Evolutionary conservation across 2,329 filamentous ascomycete species (phyloP).

Genomic region (Nothophaeocryptopus gaeumannii): DNA sequence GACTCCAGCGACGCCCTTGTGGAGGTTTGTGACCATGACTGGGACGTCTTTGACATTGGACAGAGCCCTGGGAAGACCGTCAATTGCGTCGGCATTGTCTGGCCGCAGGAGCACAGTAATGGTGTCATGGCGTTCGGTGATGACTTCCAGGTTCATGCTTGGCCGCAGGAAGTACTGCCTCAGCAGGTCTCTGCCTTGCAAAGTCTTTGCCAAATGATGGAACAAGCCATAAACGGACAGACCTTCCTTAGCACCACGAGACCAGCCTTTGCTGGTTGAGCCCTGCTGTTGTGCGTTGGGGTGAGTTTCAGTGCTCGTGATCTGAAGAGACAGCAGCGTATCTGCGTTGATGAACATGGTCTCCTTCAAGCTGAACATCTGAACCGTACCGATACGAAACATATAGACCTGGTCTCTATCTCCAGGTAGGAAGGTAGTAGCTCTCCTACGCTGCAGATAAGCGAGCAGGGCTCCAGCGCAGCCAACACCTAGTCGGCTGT

Average conservation of each 20-base stretch:
- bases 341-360: slow-evolving; percentile 77
- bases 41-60: slow-evolving; percentile 72
- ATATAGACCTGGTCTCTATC: slow-evolving; percentile 53
- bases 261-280: slow-evolving; percentile 55
- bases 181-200: slow-evolving; percentile 71
- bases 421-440: slow-evolving; percentile 60
- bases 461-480: slow-evolving; percentile 85
- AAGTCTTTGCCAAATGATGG: slow-evolving; percentile 67
- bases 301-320: slow-evolving; percentile 77
- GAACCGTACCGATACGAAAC: slow-evolving; percentile 62
- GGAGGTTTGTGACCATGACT: slow-evolving; percentile 64
- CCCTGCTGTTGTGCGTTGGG: slow-evolving; percentile 78
- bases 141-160: slow-evolving; percentile 63
- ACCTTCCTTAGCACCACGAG: slow-evolving; percentile 67
- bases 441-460: slow-evolving; percentile 68
- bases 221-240: slow-evolving; percentile 84
- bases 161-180: slow-evolving; percentile 82
- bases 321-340: slow-evolving; percentile 77
- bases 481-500: slow-evolving; percentile 70
- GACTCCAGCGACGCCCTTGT: slow-evolving; percentile 68
- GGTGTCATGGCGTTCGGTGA: slow-evolving; percentile 68
- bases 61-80: slow-evolving; percentile 53
- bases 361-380: slow-evolving; percentile 69
- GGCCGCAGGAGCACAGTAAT: slow-evolving; percentile 65
- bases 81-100: slow-evolving; percentile 54